Conservation (phyloP, 1,284 basidiomycete species). For the Vanrija pseudolonga region DNA sequence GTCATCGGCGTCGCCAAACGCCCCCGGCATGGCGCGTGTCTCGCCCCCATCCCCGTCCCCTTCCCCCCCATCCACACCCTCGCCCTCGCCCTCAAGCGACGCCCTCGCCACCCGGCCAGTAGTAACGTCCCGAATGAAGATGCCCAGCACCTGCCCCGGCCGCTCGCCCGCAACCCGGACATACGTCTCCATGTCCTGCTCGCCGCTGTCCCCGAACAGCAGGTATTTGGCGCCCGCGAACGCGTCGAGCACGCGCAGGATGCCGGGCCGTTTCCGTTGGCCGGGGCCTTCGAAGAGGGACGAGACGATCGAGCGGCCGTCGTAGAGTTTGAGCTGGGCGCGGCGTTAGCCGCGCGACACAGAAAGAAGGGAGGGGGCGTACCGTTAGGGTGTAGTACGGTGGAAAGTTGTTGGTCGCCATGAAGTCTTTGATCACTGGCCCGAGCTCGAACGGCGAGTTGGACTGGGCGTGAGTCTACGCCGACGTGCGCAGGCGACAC, state of each 20-base stretch:
- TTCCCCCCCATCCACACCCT: too few relatives aligned
- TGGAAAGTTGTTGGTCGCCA: constrained; percentile 59
- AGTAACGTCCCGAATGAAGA: constrained; percentile 73
- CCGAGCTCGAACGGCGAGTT: constrained; percentile 86
- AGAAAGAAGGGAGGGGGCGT: too few relatives aligned
- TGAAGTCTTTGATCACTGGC: constrained; percentile 72
- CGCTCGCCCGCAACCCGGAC: constrained; percentile 64
- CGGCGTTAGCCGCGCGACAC: too few relatives aligned
- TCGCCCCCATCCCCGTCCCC: too few relatives aligned
- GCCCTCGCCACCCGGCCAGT: constrained; percentile 17
- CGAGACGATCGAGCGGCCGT: constrained; percentile 72
- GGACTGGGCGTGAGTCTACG: constrained; percentile 54
- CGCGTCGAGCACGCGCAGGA: constrained; percentile 66
- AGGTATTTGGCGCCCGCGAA: constrained; percentile 73
- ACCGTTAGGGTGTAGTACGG: constrained; percentile 54
- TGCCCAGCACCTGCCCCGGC: constrained; percentile 56
- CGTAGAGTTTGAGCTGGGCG: constrained; percentile 68
- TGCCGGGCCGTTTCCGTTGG: constrained; percentile 69
- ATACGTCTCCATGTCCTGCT: constrained; percentile 85
- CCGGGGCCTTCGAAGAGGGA: constrained; percentile 68
- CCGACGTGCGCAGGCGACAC: too few relatives aligned
- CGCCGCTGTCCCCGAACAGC: constrained; percentile 80
- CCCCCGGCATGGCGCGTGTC: too few relatives aligned
- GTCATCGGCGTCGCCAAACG: too few relatives aligned
- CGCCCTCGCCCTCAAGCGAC: too few relatives aligned